These are phyloP conservation scores for Phytophthora palmivora DNA, from an alignment of 352 stramenopile species.

Conservation along the genomic window DNA sequence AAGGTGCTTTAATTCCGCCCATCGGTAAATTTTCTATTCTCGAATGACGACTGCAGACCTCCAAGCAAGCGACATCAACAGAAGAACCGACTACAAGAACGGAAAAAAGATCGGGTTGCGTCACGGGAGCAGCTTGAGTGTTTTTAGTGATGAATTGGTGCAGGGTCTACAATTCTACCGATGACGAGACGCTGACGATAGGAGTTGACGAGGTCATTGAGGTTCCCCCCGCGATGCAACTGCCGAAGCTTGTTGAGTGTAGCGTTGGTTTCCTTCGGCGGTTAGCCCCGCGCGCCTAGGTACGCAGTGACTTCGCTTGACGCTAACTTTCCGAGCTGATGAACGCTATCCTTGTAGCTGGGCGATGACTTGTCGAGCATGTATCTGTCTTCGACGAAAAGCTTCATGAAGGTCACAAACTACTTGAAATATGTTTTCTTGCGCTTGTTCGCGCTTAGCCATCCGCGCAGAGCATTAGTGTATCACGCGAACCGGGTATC, in stretches of 20 bases:
- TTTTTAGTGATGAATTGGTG: no score
- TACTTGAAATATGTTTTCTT: no score
- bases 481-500: not conserved
- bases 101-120: no score
- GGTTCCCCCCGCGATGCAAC: not conserved
- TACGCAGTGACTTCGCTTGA: not conserved
- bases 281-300: not conserved
- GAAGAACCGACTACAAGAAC: no score
- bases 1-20: not conserved
- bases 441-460: no score
- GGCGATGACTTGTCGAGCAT: no score
- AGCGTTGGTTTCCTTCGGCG: not conserved
- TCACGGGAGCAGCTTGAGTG: no score
- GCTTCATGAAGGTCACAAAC: no score
- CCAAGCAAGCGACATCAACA: no score
- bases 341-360: slow-evolving; percentile 1
- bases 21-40: slow-evolving; percentile 1
- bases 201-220: not conserved
- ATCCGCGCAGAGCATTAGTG: not conserved
- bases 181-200: not conserved
- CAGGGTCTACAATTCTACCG: no score
- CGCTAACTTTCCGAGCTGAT: not conserved
- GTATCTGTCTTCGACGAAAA: no score
- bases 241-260: not conserved
- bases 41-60: no score